phyloP scores from a whole-genome alignment of 768 basidiomycete species.

The Clathrus columnatus region DNA sequence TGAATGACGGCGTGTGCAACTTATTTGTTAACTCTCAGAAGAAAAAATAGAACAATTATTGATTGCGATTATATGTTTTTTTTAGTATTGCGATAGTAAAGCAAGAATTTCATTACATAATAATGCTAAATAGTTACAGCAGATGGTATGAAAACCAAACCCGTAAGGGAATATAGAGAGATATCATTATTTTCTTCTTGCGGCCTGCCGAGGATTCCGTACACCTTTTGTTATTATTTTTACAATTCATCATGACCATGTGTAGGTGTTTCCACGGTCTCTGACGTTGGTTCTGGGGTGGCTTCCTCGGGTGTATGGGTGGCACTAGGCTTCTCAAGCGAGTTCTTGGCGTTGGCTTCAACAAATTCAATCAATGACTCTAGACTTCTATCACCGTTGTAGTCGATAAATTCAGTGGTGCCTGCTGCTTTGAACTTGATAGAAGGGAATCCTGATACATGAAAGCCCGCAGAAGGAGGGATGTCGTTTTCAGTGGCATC shows the following conservation, averaged over 20 bases:
- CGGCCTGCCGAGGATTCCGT: background rate
- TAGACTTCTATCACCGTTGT: slow-evolving; percentile 83
- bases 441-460: slow-evolving; percentile 84
- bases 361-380: slow-evolving; percentile 82
- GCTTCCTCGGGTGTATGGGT: slow-evolving; percentile 1
- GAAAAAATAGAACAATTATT: too few species aligned
- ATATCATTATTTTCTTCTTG: background rate
- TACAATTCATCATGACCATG: slow-evolving; percentile 12
- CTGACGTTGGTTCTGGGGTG: slow-evolving; percentile 4
- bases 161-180: background rate
- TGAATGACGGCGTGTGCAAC: too few species aligned
- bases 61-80: too few species aligned
- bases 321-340: slow-evolving; percentile 33
- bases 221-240: background rate
- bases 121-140: background rate
- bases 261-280: slow-evolving; percentile 6
- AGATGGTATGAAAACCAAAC: background rate
- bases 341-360: slow-evolving; percentile 72
- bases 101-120: background rate
- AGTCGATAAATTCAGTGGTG: slow-evolving; percentile 77
- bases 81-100: background rate
- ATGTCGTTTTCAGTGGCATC: slow-evolving; percentile 96
- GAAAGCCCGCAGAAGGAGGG: slow-evolving; percentile 81
- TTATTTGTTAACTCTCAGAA: too few species aligned
- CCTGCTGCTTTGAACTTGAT: slow-evolving; percentile 96